Evolutionary conservation across 73 alveolate species (phyloP).

Genomic region (Stentor coeruleus): DNA sequence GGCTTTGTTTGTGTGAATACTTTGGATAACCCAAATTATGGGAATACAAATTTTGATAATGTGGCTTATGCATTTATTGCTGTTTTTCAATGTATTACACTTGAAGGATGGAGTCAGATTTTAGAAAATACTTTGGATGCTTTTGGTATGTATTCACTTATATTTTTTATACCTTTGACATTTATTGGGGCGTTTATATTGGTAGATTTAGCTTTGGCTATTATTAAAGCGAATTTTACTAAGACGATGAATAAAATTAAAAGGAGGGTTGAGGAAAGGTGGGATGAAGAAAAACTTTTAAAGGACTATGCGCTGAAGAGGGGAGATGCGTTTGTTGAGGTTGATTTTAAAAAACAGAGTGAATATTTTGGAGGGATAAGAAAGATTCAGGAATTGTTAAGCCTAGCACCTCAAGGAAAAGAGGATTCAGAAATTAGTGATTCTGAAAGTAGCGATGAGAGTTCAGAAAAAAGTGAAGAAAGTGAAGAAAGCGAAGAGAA

Average conservation of each 20-base stretch:
- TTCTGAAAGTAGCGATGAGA: no score
- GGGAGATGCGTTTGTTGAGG: no score
- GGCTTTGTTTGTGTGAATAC: conserved; percentile 88
- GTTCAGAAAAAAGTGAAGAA: no score
- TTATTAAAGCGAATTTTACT: conserved; percentile 77
- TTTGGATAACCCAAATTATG: conserved; percentile 75
- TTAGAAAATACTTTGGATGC: conserved; percentile 41
- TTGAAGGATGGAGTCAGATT: conserved; percentile 70
- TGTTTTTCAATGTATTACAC: conserved; percentile 55
- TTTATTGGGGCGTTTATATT: conserved; percentile 86
- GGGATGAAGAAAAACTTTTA: neutral
- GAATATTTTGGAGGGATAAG: no score
- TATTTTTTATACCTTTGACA: conserved; percentile 41
- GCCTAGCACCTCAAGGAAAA: no score
- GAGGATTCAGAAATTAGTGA: no score
- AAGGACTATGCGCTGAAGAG: no score
- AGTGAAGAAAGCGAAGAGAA: no score
- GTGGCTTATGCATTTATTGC: conserved; percentile 58
- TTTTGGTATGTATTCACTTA: conserved; percentile 20
- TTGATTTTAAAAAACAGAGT: no score
- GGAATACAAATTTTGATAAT: conserved; percentile 75
- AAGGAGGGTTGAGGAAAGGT: neutral
- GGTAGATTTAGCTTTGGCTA: conserved; percentile 81
- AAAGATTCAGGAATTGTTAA: no score
- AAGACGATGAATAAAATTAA: neutral